These are phyloP conservation scores for Cryphonectria parasitica DNA, from an alignment of 2,329 filamentous ascomycete species.

Conservation along the genomic window DNA sequence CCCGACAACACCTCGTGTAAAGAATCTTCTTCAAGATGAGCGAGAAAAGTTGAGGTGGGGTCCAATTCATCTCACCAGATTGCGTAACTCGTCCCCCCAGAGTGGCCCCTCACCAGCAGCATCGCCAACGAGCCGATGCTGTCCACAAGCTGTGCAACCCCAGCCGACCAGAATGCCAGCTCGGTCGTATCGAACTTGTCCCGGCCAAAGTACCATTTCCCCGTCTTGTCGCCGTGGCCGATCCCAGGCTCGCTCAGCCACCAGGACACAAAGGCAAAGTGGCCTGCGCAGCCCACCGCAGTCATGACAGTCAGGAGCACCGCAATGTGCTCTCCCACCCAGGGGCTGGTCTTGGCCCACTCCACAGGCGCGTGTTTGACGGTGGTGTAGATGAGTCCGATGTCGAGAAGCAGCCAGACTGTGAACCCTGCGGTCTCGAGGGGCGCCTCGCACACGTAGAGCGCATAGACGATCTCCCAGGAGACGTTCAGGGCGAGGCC, in stretches of 20 bases:
- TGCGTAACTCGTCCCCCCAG: conserved; percentile 51
- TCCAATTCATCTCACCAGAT: conserved; percentile 49
- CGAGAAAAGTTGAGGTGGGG: not conserved
- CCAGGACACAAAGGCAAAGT: conserved; percentile 51
- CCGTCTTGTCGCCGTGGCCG: conserved; percentile 48
- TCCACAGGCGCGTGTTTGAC: conserved; percentile 49
- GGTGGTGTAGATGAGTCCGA: conserved; percentile 50
- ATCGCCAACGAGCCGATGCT: conserved; percentile 48
- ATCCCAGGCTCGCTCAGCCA: conserved; percentile 49
- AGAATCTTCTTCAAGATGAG: not conserved
- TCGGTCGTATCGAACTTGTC: conserved; percentile 53
- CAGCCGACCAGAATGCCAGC: conserved; percentile 53
- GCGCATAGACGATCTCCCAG: conserved; percentile 55
- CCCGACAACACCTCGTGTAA: not conserved
- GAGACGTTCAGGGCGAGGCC: conserved; percentile 54
- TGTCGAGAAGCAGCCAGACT: conserved; percentile 54
- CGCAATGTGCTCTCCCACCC: conserved; percentile 47
- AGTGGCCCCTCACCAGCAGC: conserved; percentile 50
- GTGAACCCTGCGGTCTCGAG: conserved; percentile 50
- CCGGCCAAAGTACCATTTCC: conserved; percentile 47
- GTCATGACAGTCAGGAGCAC: conserved; percentile 42
- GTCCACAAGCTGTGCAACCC: conserved; percentile 46
- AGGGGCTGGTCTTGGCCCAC: conserved; percentile 44
- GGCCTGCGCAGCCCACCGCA: conserved; percentile 42
- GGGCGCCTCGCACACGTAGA: conserved; percentile 49